A percentile compares a stretch with the other conserved stretches of the same genome.
Evolutionary conservation across 768 basidiomycete species (phyloP).

Genomic region (Serendipita sp.): DNA sequence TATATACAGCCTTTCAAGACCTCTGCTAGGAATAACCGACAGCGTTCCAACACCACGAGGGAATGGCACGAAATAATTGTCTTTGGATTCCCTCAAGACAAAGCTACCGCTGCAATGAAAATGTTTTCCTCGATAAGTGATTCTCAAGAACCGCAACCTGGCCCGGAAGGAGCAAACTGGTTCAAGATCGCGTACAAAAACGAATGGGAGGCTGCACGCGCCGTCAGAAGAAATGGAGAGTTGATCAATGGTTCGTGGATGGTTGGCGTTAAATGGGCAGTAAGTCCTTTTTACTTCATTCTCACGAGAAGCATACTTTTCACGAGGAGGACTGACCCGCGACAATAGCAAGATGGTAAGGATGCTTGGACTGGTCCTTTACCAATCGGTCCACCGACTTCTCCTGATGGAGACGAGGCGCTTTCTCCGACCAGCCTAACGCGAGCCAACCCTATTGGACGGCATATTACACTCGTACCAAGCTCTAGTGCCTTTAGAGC

Average conservation of each 20-base stretch:
- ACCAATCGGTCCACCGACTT: background rate
- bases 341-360: background rate
- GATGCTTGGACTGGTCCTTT: background rate
- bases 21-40: background rate
- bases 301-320: background rate
- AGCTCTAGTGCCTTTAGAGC: background rate
- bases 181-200: constrained; percentile 64
- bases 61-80: constrained; percentile 42
- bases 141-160: constrained; percentile 49
- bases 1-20: background rate
- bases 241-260: constrained; percentile 46
- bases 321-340: background rate
- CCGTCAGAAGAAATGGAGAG: constrained; percentile 71
- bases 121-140: constrained; percentile 33
- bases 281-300: constrained; percentile 24
- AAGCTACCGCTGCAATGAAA: constrained; percentile 33
- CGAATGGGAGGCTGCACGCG: constrained; percentile 57
- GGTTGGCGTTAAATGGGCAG: constrained; percentile 77
- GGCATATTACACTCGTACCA: background rate
- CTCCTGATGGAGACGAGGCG: background rate
- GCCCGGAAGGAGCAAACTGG: constrained; percentile 58
- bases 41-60: background rate
- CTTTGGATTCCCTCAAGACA: constrained; percentile 78
- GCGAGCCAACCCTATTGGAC: background rate
- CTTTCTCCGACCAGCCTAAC: background rate